Conservation (phyloP, 352 stramenopile species). For the Globisporangium cederbergense region DNA sequence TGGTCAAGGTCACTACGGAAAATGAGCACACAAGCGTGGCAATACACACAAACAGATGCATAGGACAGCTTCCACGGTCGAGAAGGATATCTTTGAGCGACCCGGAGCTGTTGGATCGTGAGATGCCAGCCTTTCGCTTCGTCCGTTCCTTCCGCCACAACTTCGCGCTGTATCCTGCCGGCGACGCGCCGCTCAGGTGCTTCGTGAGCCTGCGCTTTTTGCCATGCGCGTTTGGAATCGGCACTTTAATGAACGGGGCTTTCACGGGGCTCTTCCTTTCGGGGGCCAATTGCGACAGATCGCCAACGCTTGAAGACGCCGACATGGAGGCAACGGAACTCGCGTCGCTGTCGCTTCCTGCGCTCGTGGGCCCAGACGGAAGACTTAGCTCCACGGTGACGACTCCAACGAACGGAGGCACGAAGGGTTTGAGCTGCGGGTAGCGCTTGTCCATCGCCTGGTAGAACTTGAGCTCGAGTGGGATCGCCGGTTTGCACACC, state of each 20-base stretch:
- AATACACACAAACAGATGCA: neutral
- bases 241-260: constrained; percentile 3
- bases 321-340: constrained; percentile 15
- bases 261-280: constrained; percentile 15
- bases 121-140: constrained; percentile 15
- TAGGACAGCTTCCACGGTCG: neutral
- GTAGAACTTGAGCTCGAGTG: constrained; percentile 76
- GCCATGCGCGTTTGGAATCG: constrained; percentile 12
- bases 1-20: constrained; percentile 5
- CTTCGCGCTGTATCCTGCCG: constrained; percentile 52
- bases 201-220: constrained; percentile 42
- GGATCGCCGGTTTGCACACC: constrained; percentile 75
- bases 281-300: constrained; percentile 14
- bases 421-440: constrained; percentile 61
- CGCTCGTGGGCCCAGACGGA: neutral
- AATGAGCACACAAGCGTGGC: neutral
- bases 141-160: constrained; percentile 54
- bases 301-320: constrained; percentile 14
- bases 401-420: constrained; percentile 65
- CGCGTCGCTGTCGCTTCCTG: constrained; percentile 11
- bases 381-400: constrained; percentile 52
- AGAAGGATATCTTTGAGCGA: constrained; percentile 23
- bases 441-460: constrained; percentile 42
- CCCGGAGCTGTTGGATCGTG: constrained; percentile 13
- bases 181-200: constrained; percentile 14